A percentile compares a stretch with the other conserved stretches of the same genome.
Conservation (phyloP, 805 yeast genomes). For the Yamadazyma tumulicola region DNA sequence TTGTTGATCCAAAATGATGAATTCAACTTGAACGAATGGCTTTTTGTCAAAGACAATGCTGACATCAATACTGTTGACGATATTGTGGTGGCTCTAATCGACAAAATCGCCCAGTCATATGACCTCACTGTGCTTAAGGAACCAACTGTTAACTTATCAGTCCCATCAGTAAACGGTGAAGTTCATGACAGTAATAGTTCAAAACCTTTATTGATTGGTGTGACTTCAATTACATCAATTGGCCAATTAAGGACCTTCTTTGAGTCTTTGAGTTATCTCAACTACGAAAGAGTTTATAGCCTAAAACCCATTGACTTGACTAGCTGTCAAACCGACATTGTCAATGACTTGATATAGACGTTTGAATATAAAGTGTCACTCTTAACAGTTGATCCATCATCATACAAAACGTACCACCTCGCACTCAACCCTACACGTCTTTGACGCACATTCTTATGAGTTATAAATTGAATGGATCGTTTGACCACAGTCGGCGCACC, state of each 20-base stretch:
- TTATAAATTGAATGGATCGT: no score
- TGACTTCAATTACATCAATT: conserved; percentile 35
- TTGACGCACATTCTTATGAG: no score
- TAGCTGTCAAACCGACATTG: conserved; percentile 53
- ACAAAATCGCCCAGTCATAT: conserved; percentile 37
- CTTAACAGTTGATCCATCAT: neutral
- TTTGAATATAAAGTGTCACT: neutral
- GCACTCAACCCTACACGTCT: no score
- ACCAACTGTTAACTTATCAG: conserved; percentile 34
- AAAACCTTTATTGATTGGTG: conserved; percentile 45
- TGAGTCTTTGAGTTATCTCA: conserved; percentile 58
- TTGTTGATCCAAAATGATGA: conserved; percentile 71
- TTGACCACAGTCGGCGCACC: no score
- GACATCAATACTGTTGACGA: conserved; percentile 44
- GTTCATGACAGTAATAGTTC: conserved; percentile 1
- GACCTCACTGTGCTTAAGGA: conserved; percentile 30
- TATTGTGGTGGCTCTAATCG: conserved; percentile 40
- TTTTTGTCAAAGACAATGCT: conserved; percentile 69
- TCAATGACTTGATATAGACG: conserved; percentile 45
- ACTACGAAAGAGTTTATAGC: conserved; percentile 64
- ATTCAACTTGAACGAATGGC: conserved; percentile 76
- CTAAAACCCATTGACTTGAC: conserved; percentile 31
- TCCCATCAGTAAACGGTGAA: conserved; percentile 23
- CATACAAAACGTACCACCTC: no score
- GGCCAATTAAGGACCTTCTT: conserved; percentile 60